These are phyloP conservation scores for Xylaria cubensis DNA, from an alignment of 495 filamentous ascomycete species.

Conservation along the genomic window DNA sequence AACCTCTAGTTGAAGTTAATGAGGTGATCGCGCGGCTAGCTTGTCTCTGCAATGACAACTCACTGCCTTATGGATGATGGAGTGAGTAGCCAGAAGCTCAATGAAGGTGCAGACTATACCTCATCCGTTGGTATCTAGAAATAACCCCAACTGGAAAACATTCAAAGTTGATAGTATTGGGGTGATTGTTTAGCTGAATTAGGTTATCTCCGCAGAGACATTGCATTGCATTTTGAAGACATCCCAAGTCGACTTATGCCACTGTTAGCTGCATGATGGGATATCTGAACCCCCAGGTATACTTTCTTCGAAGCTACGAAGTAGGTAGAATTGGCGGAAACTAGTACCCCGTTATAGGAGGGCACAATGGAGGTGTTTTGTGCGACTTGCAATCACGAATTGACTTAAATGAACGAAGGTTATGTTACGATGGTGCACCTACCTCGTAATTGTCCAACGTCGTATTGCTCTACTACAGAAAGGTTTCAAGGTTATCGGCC, in stretches of 20 bases:
- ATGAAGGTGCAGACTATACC: slow-evolving; percentile 2
- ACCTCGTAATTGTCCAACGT: neutral
- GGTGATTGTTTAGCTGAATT: neutral
- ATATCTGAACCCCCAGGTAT: neutral
- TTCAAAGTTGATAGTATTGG: neutral
- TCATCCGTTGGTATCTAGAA: neutral
- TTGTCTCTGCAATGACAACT: too few species aligned
- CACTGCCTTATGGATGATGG: too few species aligned
- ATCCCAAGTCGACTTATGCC: neutral
- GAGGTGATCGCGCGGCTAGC: too few species aligned
- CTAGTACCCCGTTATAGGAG: neutral
- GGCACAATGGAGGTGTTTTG: neutral
- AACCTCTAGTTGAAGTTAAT: neutral
- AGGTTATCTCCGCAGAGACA: neutral
- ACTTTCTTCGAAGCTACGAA: neutral
- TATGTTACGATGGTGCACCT: neutral
- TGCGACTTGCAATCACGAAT: neutral
- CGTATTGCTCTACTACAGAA: neutral
- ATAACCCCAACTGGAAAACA: neutral
- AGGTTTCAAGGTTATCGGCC: neutral
- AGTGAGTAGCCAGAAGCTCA: neutral
- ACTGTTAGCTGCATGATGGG: neutral
- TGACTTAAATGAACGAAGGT: neutral
- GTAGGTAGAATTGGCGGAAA: neutral
- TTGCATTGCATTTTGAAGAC: neutral